Conservation (phyloP, 495 filamentous ascomycete species). For the Lasiosphaeria miniovina region DNA sequence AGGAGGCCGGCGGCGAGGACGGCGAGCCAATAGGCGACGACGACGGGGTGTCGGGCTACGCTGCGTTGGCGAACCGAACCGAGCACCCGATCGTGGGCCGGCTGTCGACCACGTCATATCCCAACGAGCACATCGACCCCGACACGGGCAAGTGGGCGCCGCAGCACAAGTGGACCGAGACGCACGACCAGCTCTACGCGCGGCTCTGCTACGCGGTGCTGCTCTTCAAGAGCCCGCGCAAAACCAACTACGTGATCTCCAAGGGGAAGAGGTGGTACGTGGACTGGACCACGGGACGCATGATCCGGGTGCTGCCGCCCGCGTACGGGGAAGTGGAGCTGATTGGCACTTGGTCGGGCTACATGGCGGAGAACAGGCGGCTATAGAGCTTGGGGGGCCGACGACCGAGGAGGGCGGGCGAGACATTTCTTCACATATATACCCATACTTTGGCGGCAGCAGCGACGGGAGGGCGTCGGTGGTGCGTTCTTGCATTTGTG, state of each 20-base stretch:
- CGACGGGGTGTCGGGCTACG: constrained; percentile 17
- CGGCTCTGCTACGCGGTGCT: constrained; percentile 53
- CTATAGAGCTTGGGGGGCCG: constrained; percentile 15
- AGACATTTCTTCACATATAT: background rate
- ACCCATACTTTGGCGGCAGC: background rate
- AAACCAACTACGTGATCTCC: constrained; percentile 44
- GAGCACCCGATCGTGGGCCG: constrained; percentile 26
- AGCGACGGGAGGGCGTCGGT: background rate
- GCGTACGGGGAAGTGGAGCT: constrained; percentile 38
- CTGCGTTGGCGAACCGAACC: constrained; percentile 14
- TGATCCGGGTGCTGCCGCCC: constrained; percentile 41
- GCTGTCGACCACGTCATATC: constrained; percentile 32
- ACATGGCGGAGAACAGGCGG: constrained; percentile 32
- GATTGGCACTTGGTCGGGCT: constrained; percentile 36
- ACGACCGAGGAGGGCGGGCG: background rate
- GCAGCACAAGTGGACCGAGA: constrained; percentile 40
- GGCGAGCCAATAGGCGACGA: constrained; percentile 5
- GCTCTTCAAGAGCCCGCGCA: constrained; percentile 41
- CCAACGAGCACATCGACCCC: constrained; percentile 34
- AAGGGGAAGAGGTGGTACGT: constrained; percentile 47
- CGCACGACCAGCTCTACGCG: constrained; percentile 53
- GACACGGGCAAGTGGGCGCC: constrained; percentile 51
- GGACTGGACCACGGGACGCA: constrained; percentile 45
- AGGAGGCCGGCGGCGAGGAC: constrained; percentile 6
- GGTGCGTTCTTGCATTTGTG: background rate